A percentile compares a stretch with the other conserved stretches of the same genome.
phyloP scores from a whole-genome alignment of 2,329 filamentous ascomycete species.

The Colletotrichum paranaense region DNA sequence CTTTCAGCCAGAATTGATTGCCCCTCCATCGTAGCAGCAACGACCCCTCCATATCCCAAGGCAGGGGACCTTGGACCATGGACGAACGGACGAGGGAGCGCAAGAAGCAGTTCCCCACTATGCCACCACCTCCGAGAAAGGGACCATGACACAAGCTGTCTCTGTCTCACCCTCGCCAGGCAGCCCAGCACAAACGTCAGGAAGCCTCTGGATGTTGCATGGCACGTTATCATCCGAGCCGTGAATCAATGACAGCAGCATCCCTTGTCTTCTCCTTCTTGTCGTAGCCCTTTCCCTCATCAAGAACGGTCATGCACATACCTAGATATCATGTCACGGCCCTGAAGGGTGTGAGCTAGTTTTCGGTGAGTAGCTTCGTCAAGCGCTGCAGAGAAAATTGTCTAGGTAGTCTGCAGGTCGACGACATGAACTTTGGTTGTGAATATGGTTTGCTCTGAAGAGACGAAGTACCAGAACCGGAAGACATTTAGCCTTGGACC shows the following conservation, averaged over 20 bases:
- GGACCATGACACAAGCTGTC: conserved; percentile 19
- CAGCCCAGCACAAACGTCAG: background rate
- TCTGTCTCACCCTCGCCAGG: conserved; percentile 20
- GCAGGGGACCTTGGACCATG: conserved; percentile 8
- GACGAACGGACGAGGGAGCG: conserved; percentile 20
- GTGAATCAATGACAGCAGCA: background rate
- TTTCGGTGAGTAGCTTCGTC: background rate
- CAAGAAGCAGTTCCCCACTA: conserved; percentile 37
- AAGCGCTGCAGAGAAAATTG: conserved; percentile 2
- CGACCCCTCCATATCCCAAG: conserved; percentile 28
- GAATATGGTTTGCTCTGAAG: background rate
- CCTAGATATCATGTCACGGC: background rate
- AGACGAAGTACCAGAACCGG: background rate
- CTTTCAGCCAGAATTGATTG: conserved; percentile 16
- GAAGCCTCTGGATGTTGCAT: background rate
- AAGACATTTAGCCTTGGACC: background rate
- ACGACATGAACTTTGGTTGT: background rate
- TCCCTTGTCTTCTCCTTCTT: background rate
- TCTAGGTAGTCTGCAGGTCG: background rate
- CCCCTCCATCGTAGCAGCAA: conserved; percentile 30
- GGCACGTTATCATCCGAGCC: background rate
- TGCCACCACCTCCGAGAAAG: conserved; percentile 35
- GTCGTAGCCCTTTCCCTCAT: background rate
- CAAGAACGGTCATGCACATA: background rate
- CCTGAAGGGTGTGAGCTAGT: background rate